Evolutionary conservation across 345 rosid species (phyloP), one percentile per base, ranked within the genome.

Genomic region (Eucalyptus lansdowneana): DNA sequence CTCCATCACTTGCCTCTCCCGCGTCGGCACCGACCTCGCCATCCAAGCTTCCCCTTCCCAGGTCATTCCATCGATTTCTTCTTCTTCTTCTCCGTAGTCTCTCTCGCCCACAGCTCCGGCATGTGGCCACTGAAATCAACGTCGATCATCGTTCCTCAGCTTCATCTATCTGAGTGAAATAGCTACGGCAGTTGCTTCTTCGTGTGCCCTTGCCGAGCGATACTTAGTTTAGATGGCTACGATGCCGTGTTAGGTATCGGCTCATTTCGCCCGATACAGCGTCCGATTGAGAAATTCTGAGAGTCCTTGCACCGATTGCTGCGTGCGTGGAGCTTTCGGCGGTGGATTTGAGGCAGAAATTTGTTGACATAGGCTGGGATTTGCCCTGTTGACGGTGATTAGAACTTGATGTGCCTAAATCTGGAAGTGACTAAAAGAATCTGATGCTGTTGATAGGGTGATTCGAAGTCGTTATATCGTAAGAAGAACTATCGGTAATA

Each of bases 21-120:
- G 99, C 80, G 90, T 97, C 87, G 99, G 97, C 13, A 96, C 93
- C 94, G 99, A 98, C 95, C 97, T 98, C 87, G 96, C 93, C 45
- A 89, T 96, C 47, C 96, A 95, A 92, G 96, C 97, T 87, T 94
- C 98, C 67, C 92, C 97, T 69, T 92, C 95, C 72, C 96, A 95
- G 97, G 99, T 96, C 42, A 9, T 16, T 31, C 62, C 60, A 9
- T 24, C 62, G 2, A 21, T 54, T 56, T 56, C 62, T 58, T 58
- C 62, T 58, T 58, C 62, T 25, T 6, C 67, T 58, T 0, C 24
- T 7, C 24, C 58, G 24, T 53, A 2, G 22, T 53, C 58, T 53
- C 58, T 53, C 58, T 17, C 11, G 58, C 0, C 24, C 58, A 0
- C 58, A 1, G 58, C 67, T 60, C 67, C 67, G 31, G 8, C 31